Base-by-base conservation (phyloP, 1,139 yeast species). In the Blastobotrys indianensis region DNA sequence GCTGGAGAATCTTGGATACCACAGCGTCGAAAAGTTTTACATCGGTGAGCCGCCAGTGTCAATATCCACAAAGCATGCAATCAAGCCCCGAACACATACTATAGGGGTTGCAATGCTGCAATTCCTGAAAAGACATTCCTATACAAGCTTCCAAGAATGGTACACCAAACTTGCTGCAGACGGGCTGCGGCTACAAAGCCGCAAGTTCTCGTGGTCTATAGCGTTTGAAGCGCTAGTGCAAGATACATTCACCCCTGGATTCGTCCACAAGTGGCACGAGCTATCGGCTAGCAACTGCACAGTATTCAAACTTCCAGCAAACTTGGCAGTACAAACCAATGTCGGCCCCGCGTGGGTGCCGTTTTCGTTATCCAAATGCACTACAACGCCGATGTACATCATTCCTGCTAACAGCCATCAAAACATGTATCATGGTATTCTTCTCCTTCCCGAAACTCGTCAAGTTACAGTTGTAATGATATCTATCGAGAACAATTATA, bases 371-470 rank as follows among this genome's bases (percentile, higher is more conserved):
- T 7, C n/a, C 9, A 16, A 25, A n/a, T 13, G 16, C 12, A 9
- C 17, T 29, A 11, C 13, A 9, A 34, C 25, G 3, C 34, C 44
- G 16, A 10, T 4, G 11, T 41, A 30, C 16, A 34, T 41, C 11
- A 16, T 29, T 3, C 44, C 44, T 4, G 44, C 29, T 15, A 28
- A 28, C 10, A 20, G 33, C 4, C 31, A 41, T 16, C 44, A 34
- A 25, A 33, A 41, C 16, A 41, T 32, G 15, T 12, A 34, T 2
- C 39, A 35, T 15, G 44, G 44, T 2, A 13, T 41, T 4, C 12
- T 34, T 13, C 13, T 41, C 7, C 11, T 29, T 16, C 36, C 44
- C 1, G 39, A 29, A n/a, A 13, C 15, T 13, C 12, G 13, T 4
- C 2, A n/a, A 28, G 28, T 20, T 10, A 28, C 29, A 2, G 12